Conservation (phyloP, 73 alveolate genomes). For the Tetrahymena elliotti region DNA sequence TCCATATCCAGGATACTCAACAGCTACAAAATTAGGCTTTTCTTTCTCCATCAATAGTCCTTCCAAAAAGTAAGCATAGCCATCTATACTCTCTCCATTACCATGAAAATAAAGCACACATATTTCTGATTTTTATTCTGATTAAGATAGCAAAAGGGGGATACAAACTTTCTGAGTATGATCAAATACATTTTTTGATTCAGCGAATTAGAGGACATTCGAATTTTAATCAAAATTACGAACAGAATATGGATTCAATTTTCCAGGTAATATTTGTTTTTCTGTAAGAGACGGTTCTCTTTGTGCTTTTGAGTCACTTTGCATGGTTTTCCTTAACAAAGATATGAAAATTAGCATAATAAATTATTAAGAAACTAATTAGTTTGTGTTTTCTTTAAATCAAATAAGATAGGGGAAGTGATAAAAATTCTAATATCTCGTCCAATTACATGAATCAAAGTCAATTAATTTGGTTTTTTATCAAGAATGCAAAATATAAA, state of each 20-base stretch:
- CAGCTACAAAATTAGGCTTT: constrained; percentile 61
- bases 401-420: too few species aligned
- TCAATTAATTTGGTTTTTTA: too few species aligned
- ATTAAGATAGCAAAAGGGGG: not conserved
- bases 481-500: too few species aligned
- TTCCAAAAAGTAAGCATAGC: constrained; percentile 40
- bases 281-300: not conserved
- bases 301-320: too few species aligned
- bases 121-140: not conserved
- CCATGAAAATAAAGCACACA: constrained; percentile 72
- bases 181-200: not conserved
- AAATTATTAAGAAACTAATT: too few species aligned
- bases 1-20: constrained; percentile 89
- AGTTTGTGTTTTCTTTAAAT: too few species aligned
- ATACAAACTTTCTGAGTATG: not conserved
- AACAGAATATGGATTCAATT: not conserved
- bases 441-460: too few species aligned
- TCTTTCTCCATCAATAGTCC: constrained; percentile 3
- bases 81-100: constrained; percentile 58
- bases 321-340: not conserved
- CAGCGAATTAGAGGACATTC: not conserved
- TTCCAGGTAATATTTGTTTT: not conserved
- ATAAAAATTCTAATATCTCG: too few species aligned
- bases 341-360: too few species aligned
- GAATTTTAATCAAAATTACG: not conserved